Conservation (phyloP, 805 yeast species). For the Lipomyces starkeyi region DNA sequence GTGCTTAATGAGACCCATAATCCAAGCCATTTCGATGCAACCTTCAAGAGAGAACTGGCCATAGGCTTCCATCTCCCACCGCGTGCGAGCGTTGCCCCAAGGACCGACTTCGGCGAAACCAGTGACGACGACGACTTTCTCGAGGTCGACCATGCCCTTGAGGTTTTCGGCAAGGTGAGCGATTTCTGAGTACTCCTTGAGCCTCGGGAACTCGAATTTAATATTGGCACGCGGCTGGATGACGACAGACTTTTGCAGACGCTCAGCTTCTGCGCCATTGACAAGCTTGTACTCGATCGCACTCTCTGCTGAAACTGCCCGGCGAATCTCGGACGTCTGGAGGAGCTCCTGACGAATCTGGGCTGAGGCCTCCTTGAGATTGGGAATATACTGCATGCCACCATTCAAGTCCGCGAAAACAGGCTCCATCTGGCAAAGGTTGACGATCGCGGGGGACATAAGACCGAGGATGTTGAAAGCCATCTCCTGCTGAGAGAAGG, state of each 20-base stretch:
- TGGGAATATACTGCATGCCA: slow-evolving; percentile 92
- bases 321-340: slow-evolving; percentile 88
- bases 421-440: slow-evolving; percentile 89
- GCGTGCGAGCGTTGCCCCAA: slow-evolving; percentile 98
- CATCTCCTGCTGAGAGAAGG: slow-evolving; percentile 99
- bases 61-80: slow-evolving; percentile 98
- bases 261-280: slow-evolving; percentile 86
- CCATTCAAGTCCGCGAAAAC: slow-evolving; percentile 98
- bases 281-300: slow-evolving; percentile 86
- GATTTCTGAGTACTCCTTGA: slow-evolving; percentile 77
- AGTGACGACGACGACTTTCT: slow-evolving; percentile 89
- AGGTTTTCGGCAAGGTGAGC: slow-evolving; percentile 54
- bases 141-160: slow-evolving; percentile 91
- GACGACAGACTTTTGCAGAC: slow-evolving; percentile 75
- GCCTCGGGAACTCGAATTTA: slow-evolving; percentile 89
- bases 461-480: slow-evolving; percentile 97
- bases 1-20: slow-evolving; percentile 96
- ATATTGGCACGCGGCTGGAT: slow-evolving; percentile 95
- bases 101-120: slow-evolving; percentile 99
- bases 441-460: slow-evolving; percentile 81
- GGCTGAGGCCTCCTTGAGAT: slow-evolving; percentile 85
- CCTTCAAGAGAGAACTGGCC: slow-evolving; percentile 98
- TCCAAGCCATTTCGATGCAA: slow-evolving; percentile 99
- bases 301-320: slow-evolving; percentile 93
- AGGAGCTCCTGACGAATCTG: slow-evolving; percentile 73